Percentiles rank a stretch among this genome's conserved stretches.
These are phyloP conservation scores for Penicillium cataractarum DNA, from an alignment of 495 filamentous ascomycete species.

Conservation along the genomic window DNA sequence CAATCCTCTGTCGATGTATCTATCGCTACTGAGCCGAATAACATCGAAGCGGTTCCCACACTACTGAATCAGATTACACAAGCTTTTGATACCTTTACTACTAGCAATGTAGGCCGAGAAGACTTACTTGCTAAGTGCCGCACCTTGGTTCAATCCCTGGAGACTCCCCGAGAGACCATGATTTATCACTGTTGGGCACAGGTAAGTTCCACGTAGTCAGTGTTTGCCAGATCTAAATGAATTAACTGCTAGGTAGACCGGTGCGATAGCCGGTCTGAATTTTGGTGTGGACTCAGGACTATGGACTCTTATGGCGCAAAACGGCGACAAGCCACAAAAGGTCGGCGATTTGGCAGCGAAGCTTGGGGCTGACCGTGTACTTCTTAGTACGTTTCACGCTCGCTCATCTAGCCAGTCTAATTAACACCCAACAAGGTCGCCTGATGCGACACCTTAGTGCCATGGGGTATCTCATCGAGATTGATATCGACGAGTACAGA, in stretches of 20 bases:
- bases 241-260: neutral
- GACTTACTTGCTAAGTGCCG: slow-evolving; percentile 37
- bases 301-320: slow-evolving; percentile 12
- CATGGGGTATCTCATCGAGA: slow-evolving; percentile 52
- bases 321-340: slow-evolving; percentile 12
- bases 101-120: slow-evolving; percentile 22
- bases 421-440: slow-evolving; percentile 24
- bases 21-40: slow-evolving; percentile 30
- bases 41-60: slow-evolving; percentile 29
- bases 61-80: slow-evolving; percentile 30
- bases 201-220: slow-evolving; percentile 12
- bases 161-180: slow-evolving; percentile 48
- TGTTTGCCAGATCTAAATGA: neutral
- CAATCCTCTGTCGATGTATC: slow-evolving; percentile 1
- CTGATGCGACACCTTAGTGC: slow-evolving; percentile 54
- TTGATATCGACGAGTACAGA: slow-evolving; percentile 46
- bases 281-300: slow-evolving; percentile 14
- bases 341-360: slow-evolving; percentile 6
- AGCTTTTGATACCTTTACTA: slow-evolving; percentile 24
- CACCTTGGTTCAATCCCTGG: slow-evolving; percentile 37
- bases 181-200: slow-evolving; percentile 46
- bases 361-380: slow-evolving; percentile 4
- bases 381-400: neutral
- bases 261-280: neutral
- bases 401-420: neutral